Conservation (phyloP, 805 yeast genomes). For the Tetrapisispora pingtungensis region DNA sequence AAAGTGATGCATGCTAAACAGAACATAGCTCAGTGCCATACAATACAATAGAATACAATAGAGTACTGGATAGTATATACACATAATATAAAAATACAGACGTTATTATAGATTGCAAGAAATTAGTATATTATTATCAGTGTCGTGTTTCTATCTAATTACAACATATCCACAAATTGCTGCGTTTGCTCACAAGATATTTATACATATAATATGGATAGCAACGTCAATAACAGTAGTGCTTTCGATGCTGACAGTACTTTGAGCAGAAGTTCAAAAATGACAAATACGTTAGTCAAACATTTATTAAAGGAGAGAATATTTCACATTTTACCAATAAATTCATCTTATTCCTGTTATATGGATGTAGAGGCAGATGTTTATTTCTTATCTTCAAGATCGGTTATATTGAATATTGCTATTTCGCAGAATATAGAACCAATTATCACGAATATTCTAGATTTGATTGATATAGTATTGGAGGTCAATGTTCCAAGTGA, state of each 20-base stretch:
- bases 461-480: constrained; percentile 14
- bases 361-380: constrained; percentile 18
- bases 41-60: no score
- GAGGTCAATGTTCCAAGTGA: not conserved
- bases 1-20: no score
- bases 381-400: constrained; percentile 17
- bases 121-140: no score
- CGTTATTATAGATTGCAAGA: no score
- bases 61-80: no score
- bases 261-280: not conserved
- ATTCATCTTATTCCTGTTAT: constrained; percentile 13
- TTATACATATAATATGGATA: no score
- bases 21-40: no score
- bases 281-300: constrained; percentile 52
- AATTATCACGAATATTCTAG: constrained; percentile 10
- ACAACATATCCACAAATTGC: no score
- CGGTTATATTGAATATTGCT: constrained; percentile 18
- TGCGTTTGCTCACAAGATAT: no score
- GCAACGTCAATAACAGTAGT: no score
- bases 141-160: no score
- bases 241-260: constrained; percentile 55
- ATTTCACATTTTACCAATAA: constrained; percentile 19
- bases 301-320: constrained; percentile 19
- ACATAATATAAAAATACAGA: no score
- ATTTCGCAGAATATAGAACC: constrained; percentile 14